These are phyloP conservation scores for Colletotrichum magnum DNA, from an alignment of 2,329 filamentous ascomycete genomes.

Conservation along the genomic window DNA sequence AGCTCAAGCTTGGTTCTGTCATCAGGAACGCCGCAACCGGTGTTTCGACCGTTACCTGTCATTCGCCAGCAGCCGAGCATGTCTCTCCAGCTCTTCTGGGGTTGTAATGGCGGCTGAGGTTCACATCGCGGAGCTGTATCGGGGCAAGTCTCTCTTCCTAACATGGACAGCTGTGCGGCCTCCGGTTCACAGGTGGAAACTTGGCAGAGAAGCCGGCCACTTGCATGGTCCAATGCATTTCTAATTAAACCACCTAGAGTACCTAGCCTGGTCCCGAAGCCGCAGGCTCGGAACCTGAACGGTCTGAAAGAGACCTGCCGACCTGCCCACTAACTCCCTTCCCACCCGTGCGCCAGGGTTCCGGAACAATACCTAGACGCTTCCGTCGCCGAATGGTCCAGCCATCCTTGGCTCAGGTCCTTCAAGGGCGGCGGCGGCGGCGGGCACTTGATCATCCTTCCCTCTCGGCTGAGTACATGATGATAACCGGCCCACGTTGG, in stretches of 20 bases:
- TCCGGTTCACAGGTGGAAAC: too few relatives aligned
- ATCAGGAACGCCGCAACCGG: constrained; percentile 2
- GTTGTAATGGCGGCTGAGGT: background rate
- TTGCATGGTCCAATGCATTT: too few relatives aligned
- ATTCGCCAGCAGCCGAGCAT: background rate
- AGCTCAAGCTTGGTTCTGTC: background rate
- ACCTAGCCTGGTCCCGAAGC: background rate
- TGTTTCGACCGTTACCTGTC: background rate
- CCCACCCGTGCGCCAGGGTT: background rate
- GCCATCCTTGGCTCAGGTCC: constrained; percentile 1
- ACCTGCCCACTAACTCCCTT: too few relatives aligned
- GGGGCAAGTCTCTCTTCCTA: too few relatives aligned
- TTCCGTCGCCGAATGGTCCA: constrained; percentile 14
- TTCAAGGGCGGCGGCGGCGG: too few relatives aligned
- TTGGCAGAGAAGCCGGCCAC: too few relatives aligned
- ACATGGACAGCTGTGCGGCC: too few relatives aligned
- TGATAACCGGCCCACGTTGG: too few relatives aligned
- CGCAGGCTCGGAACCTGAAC: background rate
- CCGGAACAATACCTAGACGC: background rate
- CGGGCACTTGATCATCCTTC: too few relatives aligned
- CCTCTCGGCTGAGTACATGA: too few relatives aligned
- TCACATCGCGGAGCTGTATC: too few relatives aligned
- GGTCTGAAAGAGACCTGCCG: background rate
- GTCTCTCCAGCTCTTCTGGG: background rate
- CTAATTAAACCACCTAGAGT: too few relatives aligned